phyloP scores from a whole-genome alignment of 129 eudicot species.

The Pulicaria dysenterica region DNA sequence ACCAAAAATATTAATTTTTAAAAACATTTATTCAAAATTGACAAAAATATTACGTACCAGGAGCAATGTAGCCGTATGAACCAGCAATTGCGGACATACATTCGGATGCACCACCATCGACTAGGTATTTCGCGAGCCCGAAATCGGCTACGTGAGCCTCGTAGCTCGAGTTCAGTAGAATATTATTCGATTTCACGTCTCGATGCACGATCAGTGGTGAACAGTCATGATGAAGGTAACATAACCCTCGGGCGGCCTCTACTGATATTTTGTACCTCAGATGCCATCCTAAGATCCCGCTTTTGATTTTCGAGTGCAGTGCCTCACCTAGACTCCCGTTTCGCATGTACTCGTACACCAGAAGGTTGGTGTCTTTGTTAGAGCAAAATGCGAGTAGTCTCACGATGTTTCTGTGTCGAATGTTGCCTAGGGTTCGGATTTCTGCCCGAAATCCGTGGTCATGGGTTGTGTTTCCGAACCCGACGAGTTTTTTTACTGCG shows the following conservation, averaged over 20 bases:
- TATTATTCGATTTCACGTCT: conserved; percentile 89
- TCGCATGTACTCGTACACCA: conserved; percentile 93
- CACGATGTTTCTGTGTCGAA: conserved; percentile 89
- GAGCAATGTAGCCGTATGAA: conserved; percentile 97
- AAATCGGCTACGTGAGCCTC: conserved; percentile 99
- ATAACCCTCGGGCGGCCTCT: conserved; percentile 80
- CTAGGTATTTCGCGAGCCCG: conserved; percentile 84
- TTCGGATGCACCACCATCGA: conserved; percentile 78
- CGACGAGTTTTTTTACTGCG: conserved; percentile 80
- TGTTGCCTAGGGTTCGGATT: conserved; percentile 81
- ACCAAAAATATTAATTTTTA: neutral
- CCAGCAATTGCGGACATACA: conserved; percentile 97
- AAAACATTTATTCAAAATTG: neutral
- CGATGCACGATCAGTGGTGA: conserved; percentile 87
- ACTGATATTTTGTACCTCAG: conserved; percentile 77
- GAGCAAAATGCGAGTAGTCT: conserved; percentile 80
- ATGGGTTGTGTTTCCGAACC: conserved; percentile 58
- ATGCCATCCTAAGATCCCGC: conserved; percentile 70
- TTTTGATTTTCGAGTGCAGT: conserved; percentile 66
- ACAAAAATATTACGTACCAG: conserved; percentile 54
- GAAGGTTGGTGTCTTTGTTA: conserved; percentile 74
- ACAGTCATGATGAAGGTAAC: conserved; percentile 96
- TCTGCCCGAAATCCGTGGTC: conserved; percentile 91
- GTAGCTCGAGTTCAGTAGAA: conserved; percentile 59
- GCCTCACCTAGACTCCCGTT: conserved; percentile 96